Percentiles rank a stretch among this genome's conserved stretches.
These are phyloP conservation scores for Penicillium aurantiogriseum DNA, from an alignment of 2,329 filamentous ascomycete genomes.

Conservation along the genomic window DNA sequence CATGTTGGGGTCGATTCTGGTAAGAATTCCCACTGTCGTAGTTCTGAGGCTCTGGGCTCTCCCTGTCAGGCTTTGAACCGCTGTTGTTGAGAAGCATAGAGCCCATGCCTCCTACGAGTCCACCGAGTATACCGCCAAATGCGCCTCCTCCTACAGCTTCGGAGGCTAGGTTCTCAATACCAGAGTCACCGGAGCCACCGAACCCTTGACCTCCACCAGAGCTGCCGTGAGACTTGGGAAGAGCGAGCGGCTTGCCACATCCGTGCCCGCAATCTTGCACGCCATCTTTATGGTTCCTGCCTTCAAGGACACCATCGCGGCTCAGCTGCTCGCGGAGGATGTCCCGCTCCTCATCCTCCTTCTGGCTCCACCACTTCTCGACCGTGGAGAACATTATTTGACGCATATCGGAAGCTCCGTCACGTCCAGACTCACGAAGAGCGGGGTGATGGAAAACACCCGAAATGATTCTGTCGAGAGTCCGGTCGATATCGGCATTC, in stretches of 20 bases:
- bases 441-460: slow-evolving; percentile 89
- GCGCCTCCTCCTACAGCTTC: slow-evolving; percentile 64
- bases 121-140: slow-evolving; percentile 68
- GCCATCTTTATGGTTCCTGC: slow-evolving; percentile 82
- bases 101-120: slow-evolving; percentile 59
- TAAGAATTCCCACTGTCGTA: slow-evolving; percentile 10
- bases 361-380: slow-evolving; percentile 75
- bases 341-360: slow-evolving; percentile 61
- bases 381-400: slow-evolving; percentile 75
- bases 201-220: slow-evolving; percentile 20
- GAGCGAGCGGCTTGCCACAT: slow-evolving; percentile 74
- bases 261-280: slow-evolving; percentile 82
- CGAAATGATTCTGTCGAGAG: slow-evolving; percentile 72
- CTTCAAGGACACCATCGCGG: slow-evolving; percentile 71
- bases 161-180: slow-evolving; percentile 54
- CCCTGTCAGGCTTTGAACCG: slow-evolving; percentile 6
- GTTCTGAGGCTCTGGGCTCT: slow-evolving; percentile 12
- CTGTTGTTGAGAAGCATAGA: slow-evolving; percentile 63
- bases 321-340: slow-evolving; percentile 73
- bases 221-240: slow-evolving; percentile 58
- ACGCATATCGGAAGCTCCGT: slow-evolving; percentile 71
- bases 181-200: slow-evolving; percentile 29
- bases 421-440: slow-evolving; percentile 66
- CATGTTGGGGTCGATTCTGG: slow-evolving; percentile 6
- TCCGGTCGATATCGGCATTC: slow-evolving; percentile 63